Conservation (phyloP, 371 early-diverging fungal genomes). For the Amoeboaphelidium protococcarum region DNA sequence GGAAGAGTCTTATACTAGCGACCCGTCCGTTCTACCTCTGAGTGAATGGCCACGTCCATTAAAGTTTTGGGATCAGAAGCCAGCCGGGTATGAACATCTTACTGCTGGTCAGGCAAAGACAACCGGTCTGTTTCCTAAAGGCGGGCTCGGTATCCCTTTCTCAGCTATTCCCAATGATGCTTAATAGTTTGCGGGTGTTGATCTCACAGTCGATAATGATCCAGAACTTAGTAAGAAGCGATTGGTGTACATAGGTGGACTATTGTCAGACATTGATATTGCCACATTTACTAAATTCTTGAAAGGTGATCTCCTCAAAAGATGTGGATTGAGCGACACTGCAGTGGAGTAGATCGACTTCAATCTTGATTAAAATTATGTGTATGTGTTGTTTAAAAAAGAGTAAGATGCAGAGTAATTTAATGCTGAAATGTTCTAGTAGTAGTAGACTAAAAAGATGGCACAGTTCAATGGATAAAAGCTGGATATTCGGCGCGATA, state of each 20-base stretch:
- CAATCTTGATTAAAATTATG: no score
- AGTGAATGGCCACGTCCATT: constrained; percentile 21
- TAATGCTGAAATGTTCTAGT: constrained; percentile 69
- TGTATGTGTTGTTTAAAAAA: no score
- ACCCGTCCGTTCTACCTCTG: background rate
- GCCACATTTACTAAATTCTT: constrained; percentile 1
- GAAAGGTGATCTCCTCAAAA: no score
- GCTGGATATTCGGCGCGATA: constrained; percentile 89
- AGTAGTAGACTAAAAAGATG: constrained; percentile 70
- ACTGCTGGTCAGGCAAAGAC: constrained; percentile 67
- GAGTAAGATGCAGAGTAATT: background rate
- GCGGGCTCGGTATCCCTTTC: background rate
- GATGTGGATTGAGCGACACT: no score
- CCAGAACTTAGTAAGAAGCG: constrained; percentile 38
- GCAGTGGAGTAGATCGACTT: no score
- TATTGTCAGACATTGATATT: constrained; percentile 54
- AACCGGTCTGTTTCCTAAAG: constrained; percentile 20
- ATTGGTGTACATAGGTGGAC: constrained; percentile 73
- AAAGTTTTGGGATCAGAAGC: constrained; percentile 75
- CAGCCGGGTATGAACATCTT: constrained; percentile 70
- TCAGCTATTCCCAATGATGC: background rate
- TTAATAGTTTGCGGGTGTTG: constrained; percentile 6
- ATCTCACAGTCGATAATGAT: constrained; percentile 10
- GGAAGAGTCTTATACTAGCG: no score
- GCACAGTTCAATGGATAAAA: constrained; percentile 51